These are phyloP conservation scores for Diutina neorugosa DNA, from an alignment of 1,139 yeast genomes.

Conservation along the genomic window DNA sequence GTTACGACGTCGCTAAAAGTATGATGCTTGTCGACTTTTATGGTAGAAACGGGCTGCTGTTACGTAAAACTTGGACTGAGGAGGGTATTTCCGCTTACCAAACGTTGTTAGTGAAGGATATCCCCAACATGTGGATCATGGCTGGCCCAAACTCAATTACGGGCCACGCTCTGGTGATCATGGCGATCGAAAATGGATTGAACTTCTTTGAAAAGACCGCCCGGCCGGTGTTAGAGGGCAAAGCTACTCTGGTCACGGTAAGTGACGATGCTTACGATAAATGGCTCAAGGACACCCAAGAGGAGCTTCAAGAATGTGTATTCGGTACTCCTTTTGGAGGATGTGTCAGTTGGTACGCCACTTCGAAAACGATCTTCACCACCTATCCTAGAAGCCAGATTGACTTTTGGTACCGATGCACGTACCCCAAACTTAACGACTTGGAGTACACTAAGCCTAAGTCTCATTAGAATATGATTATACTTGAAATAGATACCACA, in stretches of 20 bases:
- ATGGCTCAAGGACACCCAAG: constrained; percentile 23
- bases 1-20: constrained; percentile 13
- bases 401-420: constrained; percentile 13
- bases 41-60: constrained; percentile 19
- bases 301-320: constrained; percentile 17
- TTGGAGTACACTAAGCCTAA: not conserved
- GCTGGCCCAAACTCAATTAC: constrained; percentile 35
- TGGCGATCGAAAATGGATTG: constrained; percentile 28
- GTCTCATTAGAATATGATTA: not conserved
- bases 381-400: constrained; percentile 31
- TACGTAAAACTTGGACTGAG: constrained; percentile 17
- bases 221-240: constrained; percentile 19
- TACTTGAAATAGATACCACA: not conserved
- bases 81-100: constrained; percentile 15
- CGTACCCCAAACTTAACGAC: not conserved
- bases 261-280: constrained; percentile 22
- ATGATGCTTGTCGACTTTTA: constrained; percentile 11
- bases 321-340: constrained; percentile 33
- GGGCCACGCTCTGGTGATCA: constrained; percentile 32
- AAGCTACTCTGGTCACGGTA: constrained; percentile 19
- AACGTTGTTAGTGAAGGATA: constrained; percentile 21
- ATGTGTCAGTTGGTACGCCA: constrained; percentile 29
- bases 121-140: constrained; percentile 25
- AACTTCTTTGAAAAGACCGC: constrained; percentile 16
- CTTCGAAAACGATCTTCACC: constrained; percentile 16